Evolutionary conservation across 371 early-diverging fungal species (phyloP).

Genomic region (Phascolomyces articulosus): DNA sequence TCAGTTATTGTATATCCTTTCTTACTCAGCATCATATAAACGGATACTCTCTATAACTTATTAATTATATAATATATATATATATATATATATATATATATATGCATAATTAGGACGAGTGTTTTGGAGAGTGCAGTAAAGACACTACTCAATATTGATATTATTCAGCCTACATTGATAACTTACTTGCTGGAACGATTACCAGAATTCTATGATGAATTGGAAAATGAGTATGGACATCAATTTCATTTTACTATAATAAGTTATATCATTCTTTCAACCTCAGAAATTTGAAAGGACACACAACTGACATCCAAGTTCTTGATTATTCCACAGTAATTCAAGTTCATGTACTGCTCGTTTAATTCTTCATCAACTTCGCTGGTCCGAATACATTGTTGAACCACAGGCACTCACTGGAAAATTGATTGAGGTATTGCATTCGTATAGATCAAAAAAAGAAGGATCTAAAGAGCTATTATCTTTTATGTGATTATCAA

Average conservation of each 20-base stretch:
- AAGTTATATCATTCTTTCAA: too few species aligned
- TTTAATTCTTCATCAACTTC: conserved; percentile 74
- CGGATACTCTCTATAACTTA: too few species aligned
- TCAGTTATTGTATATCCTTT: not conserved
- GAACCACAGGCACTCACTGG: conserved; percentile 63
- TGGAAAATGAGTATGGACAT: conserved; percentile 46
- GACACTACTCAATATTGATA: conserved; percentile 63
- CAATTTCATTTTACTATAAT: too few species aligned
- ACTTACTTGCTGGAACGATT: conserved; percentile 67
- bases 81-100: not conserved
- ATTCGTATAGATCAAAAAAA: too few species aligned
- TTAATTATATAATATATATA: too few species aligned
- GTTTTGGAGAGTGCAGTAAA: conserved; percentile 64
- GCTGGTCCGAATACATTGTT: conserved; percentile 80
- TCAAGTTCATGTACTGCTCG: conserved; percentile 62
- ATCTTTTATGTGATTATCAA: too few species aligned
- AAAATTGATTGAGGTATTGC: conserved; percentile 77
- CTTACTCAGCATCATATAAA: not conserved
- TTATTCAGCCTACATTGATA: conserved; percentile 63
- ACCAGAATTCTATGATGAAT: conserved; percentile 65
- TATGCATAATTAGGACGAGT: not conserved
- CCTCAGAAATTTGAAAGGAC: not conserved
- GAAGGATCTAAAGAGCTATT: too few species aligned
- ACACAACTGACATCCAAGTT: not conserved
- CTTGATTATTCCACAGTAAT: conserved; percentile 14